Base-by-base conservation (phyloP, 257 asterid genomes). In the Dorcoceras hygrometricum region DNA sequence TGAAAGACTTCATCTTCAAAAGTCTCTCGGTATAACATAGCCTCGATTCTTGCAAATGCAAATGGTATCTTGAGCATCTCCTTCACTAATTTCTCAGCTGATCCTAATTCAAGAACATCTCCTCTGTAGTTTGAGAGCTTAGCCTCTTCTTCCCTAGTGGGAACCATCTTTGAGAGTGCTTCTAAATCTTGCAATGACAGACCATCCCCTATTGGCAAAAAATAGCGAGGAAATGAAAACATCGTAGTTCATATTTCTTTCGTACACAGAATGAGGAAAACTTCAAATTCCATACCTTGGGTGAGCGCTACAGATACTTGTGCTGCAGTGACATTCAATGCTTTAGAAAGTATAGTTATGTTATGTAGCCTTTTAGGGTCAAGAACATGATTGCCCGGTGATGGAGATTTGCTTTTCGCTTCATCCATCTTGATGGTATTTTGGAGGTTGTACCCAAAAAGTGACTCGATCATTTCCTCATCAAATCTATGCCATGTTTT, bases 361-460 rank as follows among this genome's bases (percentile, higher is more conserved):
- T 93, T 93, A 55, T 93, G 99, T 31, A 93, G 82, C 57, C 99
- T 81, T 82, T 93, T 90, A n/a, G 91, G 95, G 67, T 93, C 99
- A 26, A 93, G 97, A 16, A 90, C 88, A 65, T 93, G 99, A 74
- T 88, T 88, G 80, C 79, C 81, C 27, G 99, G 99, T 28, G 96
- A 93, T 18, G 96, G 90, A 7, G 89, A 83, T 77, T 90, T 93
- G 81, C 86, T 84, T 75, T 76, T 90, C 29, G 63, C 59, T 55
- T 86, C 97, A 22, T 85, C 99, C 20, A 62, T 87, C 77, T 81
- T 88, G 54, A 69, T 71, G 0, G 88, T 61, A 19, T 77, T 84
- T 77, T 90, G 96, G 56, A 89, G 79, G 76, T 89, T 88, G 85
- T 89, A 93, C 66, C 99, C 87, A 55, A 90, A 93, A 26, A 93